These are phyloP conservation scores for Cordyceps pruinosa DNA, from an alignment of 2,329 filamentous ascomycete species.

Conservation along the genomic window DNA sequence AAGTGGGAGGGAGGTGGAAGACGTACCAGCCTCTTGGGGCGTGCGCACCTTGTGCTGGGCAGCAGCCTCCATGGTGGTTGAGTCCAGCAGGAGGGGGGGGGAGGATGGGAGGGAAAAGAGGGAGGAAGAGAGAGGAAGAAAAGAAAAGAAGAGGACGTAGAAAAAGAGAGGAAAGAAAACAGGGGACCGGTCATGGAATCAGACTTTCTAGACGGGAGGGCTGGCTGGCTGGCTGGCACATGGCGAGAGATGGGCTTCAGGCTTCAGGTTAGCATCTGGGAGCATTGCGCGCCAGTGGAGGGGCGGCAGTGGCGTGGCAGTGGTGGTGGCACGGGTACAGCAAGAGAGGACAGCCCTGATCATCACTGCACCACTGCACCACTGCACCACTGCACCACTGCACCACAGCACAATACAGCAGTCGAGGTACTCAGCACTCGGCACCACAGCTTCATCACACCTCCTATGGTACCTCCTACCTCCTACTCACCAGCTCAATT, in stretches of 20 bases:
- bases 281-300: too few species aligned
- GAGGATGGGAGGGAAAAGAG: neutral
- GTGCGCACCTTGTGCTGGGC: conserved; percentile 41
- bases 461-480: neutral
- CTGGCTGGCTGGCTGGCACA: conserved; percentile 5
- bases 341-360: too few species aligned
- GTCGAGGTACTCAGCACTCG: too few species aligned
- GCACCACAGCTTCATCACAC: too few species aligned
- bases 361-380: too few species aligned
- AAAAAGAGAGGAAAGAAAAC: conserved; percentile 2
- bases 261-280: neutral
- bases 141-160: neutral
- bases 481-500: too few species aligned
- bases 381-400: too few species aligned
- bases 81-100: conserved; percentile 7
- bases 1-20: neutral
- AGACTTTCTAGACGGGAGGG: conserved; percentile 3
- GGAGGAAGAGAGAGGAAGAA: neutral
- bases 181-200: conserved; percentile 11
- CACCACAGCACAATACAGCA: too few species aligned
- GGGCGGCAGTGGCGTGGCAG: too few species aligned
- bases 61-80: conserved; percentile 33
- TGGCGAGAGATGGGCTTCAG: neutral
- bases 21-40: conserved; percentile 59
- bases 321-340: too few species aligned